Conservation (phyloP, 192 early-diverging fungal genomes). For the Dispira simplex region DNA sequence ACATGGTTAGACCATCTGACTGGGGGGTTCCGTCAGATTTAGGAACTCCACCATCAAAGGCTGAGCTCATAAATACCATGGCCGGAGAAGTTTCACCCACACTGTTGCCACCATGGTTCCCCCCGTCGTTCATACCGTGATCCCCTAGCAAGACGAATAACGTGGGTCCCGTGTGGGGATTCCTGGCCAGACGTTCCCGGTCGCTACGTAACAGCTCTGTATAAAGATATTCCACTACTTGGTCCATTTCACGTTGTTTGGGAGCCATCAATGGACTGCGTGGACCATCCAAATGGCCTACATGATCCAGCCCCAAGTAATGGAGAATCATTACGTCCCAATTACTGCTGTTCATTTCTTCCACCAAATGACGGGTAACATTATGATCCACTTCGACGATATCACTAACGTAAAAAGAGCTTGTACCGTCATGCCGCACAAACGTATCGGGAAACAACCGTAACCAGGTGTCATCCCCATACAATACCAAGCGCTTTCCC, state of each 20-base stretch:
- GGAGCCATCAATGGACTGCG: conserved; percentile 47
- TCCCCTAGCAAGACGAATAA: conserved; percentile 67
- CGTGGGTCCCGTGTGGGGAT: conserved; percentile 32
- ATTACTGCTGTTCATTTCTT: conserved; percentile 32
- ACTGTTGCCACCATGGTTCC: conserved; percentile 34
- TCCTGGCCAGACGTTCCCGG: conserved; percentile 16
- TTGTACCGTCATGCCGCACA: conserved; percentile 40
- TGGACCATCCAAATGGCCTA: conserved; percentile 60
- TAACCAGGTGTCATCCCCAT: conserved; percentile 97
- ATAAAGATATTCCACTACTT: conserved; percentile 38
- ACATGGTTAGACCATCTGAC: conserved; percentile 10
- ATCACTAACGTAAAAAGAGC: conserved; percentile 38
- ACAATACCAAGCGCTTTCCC: conserved; percentile 50
- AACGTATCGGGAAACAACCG: conserved; percentile 67
- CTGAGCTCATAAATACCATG: conserved; percentile 28
- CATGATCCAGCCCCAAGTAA: conserved; percentile 71
- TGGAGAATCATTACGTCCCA: conserved; percentile 68
- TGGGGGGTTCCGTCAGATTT: neutral
- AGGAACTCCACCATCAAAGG: neutral
- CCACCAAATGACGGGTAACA: conserved; percentile 46
- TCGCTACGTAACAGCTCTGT: conserved; percentile 28
- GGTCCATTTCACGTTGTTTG: conserved; percentile 68
- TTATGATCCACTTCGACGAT: conserved; percentile 61
- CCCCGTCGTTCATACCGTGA: conserved; percentile 70
- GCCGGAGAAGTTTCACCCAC: conserved; percentile 30